A percentile compares a stretch with the other conserved stretches of the same genome.
Conservation (phyloP, 2,329 filamentous ascomycete genomes). For the Exophiala sp. region DNA sequence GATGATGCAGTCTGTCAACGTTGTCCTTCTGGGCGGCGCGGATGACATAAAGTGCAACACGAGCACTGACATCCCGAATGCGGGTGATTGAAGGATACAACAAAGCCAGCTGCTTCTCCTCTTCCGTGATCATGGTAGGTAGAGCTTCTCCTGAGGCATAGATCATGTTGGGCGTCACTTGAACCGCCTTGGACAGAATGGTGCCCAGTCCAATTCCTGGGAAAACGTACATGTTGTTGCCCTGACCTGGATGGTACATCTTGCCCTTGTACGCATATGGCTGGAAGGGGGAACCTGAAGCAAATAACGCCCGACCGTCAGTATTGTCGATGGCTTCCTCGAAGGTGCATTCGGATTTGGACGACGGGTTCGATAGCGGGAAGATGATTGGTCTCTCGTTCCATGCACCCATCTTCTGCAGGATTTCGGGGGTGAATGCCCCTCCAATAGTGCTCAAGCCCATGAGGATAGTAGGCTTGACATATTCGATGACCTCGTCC, state of each 20-base stretch:
- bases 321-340: slow-evolving; percentile 89
- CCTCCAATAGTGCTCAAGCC: slow-evolving; percentile 92
- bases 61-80: slow-evolving; percentile 80
- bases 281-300: slow-evolving; percentile 88
- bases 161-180: slow-evolving; percentile 91
- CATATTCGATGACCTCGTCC: slow-evolving; percentile 86
- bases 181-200: slow-evolving; percentile 80
- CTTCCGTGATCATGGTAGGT: slow-evolving; percentile 66
- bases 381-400: slow-evolving; percentile 86
- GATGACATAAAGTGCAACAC: slow-evolving; percentile 87
- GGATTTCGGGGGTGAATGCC: slow-evolving; percentile 81
- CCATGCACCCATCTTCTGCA: slow-evolving; percentile 56
- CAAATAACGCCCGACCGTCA: slow-evolving; percentile 85
- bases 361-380: slow-evolving; percentile 91
- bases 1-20: slow-evolving; percentile 50
- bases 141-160: slow-evolving; percentile 85
- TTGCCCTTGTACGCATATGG: slow-evolving; percentile 61
- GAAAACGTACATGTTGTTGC: slow-evolving; percentile 86
- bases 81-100: slow-evolving; percentile 88
- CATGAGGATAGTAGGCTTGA: slow-evolving; percentile 90
- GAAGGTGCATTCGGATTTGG: slow-evolving; percentile 96
- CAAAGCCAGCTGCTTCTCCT: slow-evolving; percentile 75
- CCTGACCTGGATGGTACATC: slow-evolving; percentile 73
- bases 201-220: slow-evolving; percentile 90
- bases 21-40: slow-evolving; percentile 79